These are phyloP conservation scores for Gonium pectorale DNA, from an alignment of 139 green algal genomes.

Conservation along the genomic window DNA sequence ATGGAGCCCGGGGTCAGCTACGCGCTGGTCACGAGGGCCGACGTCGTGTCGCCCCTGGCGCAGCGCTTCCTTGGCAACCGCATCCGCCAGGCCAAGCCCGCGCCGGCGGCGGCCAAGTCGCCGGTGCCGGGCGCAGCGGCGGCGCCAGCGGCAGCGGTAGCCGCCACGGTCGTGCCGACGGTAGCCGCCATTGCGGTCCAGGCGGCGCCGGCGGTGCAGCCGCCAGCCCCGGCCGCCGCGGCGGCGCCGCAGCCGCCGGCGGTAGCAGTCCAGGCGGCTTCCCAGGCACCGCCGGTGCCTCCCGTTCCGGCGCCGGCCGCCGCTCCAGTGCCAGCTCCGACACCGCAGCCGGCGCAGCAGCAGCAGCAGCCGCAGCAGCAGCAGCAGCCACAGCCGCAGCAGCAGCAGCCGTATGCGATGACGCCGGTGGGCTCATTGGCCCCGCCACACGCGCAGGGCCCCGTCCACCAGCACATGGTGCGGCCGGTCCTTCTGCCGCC, in stretches of 20 bases:
- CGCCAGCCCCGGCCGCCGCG: too few relatives aligned
- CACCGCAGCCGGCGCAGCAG: not conserved
- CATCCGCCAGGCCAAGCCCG: not conserved
- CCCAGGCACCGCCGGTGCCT: not conserved
- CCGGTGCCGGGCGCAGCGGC: not conserved
- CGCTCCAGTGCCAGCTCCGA: too few relatives aligned
- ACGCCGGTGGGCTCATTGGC: not conserved
- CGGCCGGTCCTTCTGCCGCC: not conserved
- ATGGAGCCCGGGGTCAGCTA: not conserved
- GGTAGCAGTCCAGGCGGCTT: not conserved
- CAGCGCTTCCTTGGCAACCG: not conserved
- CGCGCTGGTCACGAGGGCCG: not conserved
- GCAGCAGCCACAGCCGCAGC: not conserved
- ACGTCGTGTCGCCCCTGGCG: not conserved
- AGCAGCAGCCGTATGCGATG: not conserved
- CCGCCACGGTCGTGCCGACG: not conserved
- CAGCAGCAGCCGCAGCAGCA: not conserved
- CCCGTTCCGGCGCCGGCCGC: not conserved
- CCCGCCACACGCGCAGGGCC: not conserved
- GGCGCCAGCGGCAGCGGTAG: not conserved
- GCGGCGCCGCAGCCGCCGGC: not conserved
- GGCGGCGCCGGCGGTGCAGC: not conserved
- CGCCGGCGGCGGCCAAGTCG: not conserved
- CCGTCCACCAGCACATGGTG: not conserved
- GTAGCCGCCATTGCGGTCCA: not conserved